A percentile compares a stretch with the other conserved stretches of the same genome.
These are phyloP conservation scores for Apiotrichum mycotoxinovorans DNA, from an alignment of 1,284 basidiomycete species.

Conservation along the genomic window DNA sequence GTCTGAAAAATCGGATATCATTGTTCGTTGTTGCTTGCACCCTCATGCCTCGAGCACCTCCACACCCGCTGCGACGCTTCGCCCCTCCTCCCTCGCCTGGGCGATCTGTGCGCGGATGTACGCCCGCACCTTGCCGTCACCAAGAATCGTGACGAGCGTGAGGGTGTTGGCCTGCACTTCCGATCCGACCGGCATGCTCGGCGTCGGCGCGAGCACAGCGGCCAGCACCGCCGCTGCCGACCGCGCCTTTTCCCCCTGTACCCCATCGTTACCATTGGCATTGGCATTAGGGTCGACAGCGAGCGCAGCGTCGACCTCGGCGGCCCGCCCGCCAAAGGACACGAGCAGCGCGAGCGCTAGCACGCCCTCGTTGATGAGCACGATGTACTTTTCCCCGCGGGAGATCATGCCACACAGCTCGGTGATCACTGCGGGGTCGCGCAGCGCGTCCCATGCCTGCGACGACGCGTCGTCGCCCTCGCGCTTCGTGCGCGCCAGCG, in stretches of 20 bases:
- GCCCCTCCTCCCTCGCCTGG: background rate
- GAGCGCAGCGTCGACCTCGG: background rate
- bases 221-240: conserved; percentile 7
- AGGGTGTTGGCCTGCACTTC: conserved; percentile 15
- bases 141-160: conserved; percentile 6
- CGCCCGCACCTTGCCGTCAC: background rate
- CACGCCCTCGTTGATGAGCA: conserved; percentile 84
- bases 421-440: conserved; percentile 57
- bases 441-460: conserved; percentile 57
- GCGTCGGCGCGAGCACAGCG: conserved; percentile 6
- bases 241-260: background rate
- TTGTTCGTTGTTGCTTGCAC: too few species aligned
- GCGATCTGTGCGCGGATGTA: background rate
- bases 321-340: conserved; percentile 40
- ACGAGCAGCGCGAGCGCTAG: conserved; percentile 73
- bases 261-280: background rate
- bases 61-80: background rate
- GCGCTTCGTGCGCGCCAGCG: conserved; percentile 9
- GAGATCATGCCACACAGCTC: conserved; percentile 70
- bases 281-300: background rate
- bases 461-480: conserved; percentile 46
- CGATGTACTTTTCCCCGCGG: conserved; percentile 71
- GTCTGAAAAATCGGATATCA: too few species aligned
- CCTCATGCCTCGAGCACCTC: background rate
- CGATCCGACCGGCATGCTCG: background rate